Base-by-base conservation (phyloP, 1,139 yeast species). In the Blastobotrys elegans region DNA sequence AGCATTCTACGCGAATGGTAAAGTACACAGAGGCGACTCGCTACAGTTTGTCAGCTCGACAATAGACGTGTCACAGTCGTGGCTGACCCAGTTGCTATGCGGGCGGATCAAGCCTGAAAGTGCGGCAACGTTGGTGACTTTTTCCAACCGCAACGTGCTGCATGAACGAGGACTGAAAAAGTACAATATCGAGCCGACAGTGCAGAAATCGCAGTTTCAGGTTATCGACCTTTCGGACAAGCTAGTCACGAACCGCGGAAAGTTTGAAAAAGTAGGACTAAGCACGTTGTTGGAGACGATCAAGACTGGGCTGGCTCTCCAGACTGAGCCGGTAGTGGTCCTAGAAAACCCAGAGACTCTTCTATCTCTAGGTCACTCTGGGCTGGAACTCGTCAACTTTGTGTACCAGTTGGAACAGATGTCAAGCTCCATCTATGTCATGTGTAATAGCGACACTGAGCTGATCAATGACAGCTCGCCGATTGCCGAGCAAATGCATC, bases 41-140 rank as follows among this genome's bases (percentile, higher is more conserved):
- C 58, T 80, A 34, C 69, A 77, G 1, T 58, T 79, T 1, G 66
- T 84, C 1, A 73, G 86, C 0, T 76, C 82, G 52, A 69, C 73
- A 1, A 77, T 75, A 51, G 84, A 86, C 0, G 82, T 88, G 0
- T 73, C 79, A 17, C 82, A 94, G 1, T 62, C 77, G 4, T 86
- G 95, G 95, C 67, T 85, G 30, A 60, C 77, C 5, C 74, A 64
- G 48, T 60, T 67, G 3, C 51, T 73, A 6, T 55, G 70, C 11
- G 74, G 70, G 46, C 40, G 55, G 35, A 35, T 43, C 16, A 33
- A 35, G 26, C 34, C 31, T 16, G 34, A 31, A 36, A 20, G 29
- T 14, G 43, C 48, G 11, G 51, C 49, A 4, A 24, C 51, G 14
- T 44, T 57, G n/a, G 51, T 56, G 24, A 53, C 58, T 4, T 55